These are phyloP conservation scores for Adiantum capillusveneris DNA, from an alignment of 75 land plant species.

Conservation along the genomic window DNA sequence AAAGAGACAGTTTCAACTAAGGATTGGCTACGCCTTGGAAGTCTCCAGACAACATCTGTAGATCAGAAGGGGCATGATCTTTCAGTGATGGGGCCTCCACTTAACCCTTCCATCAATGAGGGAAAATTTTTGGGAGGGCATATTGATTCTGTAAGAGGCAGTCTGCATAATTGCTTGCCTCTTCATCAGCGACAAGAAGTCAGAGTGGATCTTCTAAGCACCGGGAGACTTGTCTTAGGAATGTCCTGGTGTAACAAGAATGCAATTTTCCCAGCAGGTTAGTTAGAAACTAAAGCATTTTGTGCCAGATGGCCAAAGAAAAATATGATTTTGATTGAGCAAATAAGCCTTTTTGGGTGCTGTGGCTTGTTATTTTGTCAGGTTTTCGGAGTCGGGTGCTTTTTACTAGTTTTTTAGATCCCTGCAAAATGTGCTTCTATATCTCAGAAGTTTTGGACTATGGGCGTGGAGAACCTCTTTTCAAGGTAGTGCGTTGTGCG, in stretches of 20 bases:
- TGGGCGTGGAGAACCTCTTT: slow-evolving; percentile 55
- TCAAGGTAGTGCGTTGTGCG: slow-evolving; percentile 51
- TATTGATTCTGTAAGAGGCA: too few species aligned
- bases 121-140: too few species aligned
- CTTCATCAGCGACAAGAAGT: too few species aligned
- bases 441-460: slow-evolving; percentile 76
- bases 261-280: slow-evolving; percentile 77
- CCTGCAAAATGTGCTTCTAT: slow-evolving; percentile 58
- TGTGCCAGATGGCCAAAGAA: too few species aligned
- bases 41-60: background rate
- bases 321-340: too few species aligned
- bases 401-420: slow-evolving; percentile 62
- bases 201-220: slow-evolving; percentile 24
- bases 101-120: too few species aligned
- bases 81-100: background rate
- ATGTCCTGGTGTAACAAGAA: slow-evolving; percentile 49
- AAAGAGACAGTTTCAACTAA: background rate
- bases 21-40: background rate
- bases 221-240: slow-evolving; percentile 43
- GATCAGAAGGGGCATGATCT: background rate
- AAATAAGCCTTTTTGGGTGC: too few species aligned
- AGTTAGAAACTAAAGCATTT: slow-evolving; percentile 1
- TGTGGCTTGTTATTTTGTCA: slow-evolving; percentile 31
- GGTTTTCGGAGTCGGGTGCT: slow-evolving; percentile 78
- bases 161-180: too few species aligned